phyloP scores from a whole-genome alignment of 371 early-diverging fungal genomes.

The Mucor velutinosus region DNA sequence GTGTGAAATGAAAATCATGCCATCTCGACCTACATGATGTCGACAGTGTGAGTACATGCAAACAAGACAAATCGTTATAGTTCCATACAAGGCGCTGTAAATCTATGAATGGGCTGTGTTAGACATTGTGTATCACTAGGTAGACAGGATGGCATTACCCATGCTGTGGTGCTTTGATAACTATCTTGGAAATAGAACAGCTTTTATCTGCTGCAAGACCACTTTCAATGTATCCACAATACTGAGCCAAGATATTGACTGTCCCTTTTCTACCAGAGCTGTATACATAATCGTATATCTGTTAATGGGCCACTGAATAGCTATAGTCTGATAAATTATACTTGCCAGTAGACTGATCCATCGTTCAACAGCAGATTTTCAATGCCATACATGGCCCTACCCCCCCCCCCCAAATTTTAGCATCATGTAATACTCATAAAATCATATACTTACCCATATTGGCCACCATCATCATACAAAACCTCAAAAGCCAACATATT shows the following conservation, averaged over 20 bases:
- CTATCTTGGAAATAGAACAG: constrained; percentile 21
- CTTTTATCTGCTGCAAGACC: constrained; percentile 13
- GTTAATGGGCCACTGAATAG: neutral
- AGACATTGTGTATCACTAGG: neutral
- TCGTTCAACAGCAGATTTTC: constrained; percentile 26
- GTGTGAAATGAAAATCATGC: constrained; percentile 24
- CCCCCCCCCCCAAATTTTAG: neutral
- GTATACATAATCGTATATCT: neutral
- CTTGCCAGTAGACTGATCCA: constrained; percentile 30
- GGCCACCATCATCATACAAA: constrained; percentile 17
- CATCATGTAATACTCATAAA: neutral
- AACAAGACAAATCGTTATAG: neutral
- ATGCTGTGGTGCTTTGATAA: constrained; percentile 21
- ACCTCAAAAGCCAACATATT: constrained; percentile 14
- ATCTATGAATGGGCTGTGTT: constrained; percentile 2
- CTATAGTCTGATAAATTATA: neutral
- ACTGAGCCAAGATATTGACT: constrained; percentile 23
- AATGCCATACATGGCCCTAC: constrained; percentile 22
- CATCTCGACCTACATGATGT: constrained; percentile 18
- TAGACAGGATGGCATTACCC: constrained; percentile 10
- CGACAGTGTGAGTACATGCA: neutral
- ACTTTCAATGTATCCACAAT: constrained; percentile 22
- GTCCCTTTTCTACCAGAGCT: constrained; percentile 29
- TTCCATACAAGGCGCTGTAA: constrained; percentile 21
- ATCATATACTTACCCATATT: constrained; percentile 12